Conservation (phyloP, 495 filamentous ascomycete species). For the Penicillium psychrofluorescens region DNA sequence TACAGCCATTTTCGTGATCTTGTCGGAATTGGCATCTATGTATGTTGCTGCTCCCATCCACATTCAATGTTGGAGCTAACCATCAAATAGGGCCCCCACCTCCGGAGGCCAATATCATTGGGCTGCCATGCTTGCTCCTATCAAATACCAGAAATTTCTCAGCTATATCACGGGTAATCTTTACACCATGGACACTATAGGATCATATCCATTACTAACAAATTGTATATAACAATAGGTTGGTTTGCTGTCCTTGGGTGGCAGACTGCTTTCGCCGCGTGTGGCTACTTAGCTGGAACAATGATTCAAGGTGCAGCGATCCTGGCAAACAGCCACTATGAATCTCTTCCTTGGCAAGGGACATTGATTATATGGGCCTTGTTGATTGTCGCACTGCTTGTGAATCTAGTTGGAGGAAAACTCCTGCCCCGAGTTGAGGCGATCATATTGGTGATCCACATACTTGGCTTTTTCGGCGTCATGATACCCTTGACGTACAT, state of each 20-base stretch:
- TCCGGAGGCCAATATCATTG: conserved; percentile 41
- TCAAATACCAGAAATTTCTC: conserved; percentile 24
- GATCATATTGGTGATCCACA: conserved; percentile 29
- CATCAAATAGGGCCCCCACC: conserved; percentile 23
- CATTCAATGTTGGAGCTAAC: too few species aligned
- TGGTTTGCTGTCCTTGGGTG: conserved; percentile 29
- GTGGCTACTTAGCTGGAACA: conserved; percentile 22
- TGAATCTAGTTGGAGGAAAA: conserved; percentile 30
- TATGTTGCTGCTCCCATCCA: background rate
- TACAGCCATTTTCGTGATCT: conserved; percentile 25
- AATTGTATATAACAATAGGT: conserved; percentile 7
- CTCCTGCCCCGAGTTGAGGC: conserved; percentile 32
- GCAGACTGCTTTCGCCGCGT: conserved; percentile 21
- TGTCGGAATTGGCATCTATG: conserved; percentile 42
- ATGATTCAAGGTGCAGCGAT: conserved; percentile 27
- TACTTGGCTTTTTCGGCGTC: conserved; percentile 40
- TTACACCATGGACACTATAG: too few species aligned
- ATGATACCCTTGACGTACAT: conserved; percentile 28
- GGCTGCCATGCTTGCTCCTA: conserved; percentile 34
- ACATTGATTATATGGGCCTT: conserved; percentile 32
- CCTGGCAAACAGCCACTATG: conserved; percentile 13
- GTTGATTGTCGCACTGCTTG: conserved; percentile 7
- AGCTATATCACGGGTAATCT: conserved; percentile 33
- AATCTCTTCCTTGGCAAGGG: conserved; percentile 30
- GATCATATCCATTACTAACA: too few species aligned